phyloP scores from a whole-genome alignment of 2,329 filamentous ascomycete species.

The Sclerotinia glacialis region DNA sequence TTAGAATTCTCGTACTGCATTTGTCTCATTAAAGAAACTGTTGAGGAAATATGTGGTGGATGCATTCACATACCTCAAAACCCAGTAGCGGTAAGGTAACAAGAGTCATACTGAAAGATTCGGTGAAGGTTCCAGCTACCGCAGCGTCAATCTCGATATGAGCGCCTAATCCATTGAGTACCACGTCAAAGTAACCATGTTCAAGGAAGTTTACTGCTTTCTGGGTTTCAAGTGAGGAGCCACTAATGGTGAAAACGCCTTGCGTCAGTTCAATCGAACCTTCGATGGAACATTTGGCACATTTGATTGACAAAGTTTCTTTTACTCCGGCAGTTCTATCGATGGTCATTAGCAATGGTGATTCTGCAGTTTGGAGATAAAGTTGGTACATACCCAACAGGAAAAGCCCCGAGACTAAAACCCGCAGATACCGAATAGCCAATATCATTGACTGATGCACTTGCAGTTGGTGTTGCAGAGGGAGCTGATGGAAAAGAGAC shows the following conservation, averaged over 20 bases:
- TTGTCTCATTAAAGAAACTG: too few species aligned
- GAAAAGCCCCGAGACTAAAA: neutral
- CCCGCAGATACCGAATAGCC: neutral
- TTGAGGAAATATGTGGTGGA: neutral
- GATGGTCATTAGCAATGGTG: neutral
- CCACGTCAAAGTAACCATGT: conserved; percentile 9
- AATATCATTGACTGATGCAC: neutral
- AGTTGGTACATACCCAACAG: neutral
- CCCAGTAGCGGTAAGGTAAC: conserved; percentile 5
- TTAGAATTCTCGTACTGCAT: neutral
- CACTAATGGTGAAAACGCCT: conserved; percentile 10
- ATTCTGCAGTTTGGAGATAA: rapidly evolving
- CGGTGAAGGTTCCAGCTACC: neutral
- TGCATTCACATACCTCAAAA: neutral
- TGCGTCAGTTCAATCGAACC: conserved; percentile 7
- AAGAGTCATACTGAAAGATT: neutral
- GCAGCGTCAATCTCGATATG: conserved; percentile 20
- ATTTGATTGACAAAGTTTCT: conserved; percentile 5
- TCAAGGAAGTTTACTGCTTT: conserved; percentile 17
- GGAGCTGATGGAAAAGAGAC: neutral
- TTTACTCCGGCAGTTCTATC: neutral
- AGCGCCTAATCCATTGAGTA: conserved; percentile 12
- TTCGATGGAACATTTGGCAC: conserved; percentile 15
- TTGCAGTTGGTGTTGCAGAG: neutral
- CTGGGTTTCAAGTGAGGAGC: neutral